Base-by-base conservation (phyloP, 306 rosid genomes). In the Prunus salicina region DNA sequence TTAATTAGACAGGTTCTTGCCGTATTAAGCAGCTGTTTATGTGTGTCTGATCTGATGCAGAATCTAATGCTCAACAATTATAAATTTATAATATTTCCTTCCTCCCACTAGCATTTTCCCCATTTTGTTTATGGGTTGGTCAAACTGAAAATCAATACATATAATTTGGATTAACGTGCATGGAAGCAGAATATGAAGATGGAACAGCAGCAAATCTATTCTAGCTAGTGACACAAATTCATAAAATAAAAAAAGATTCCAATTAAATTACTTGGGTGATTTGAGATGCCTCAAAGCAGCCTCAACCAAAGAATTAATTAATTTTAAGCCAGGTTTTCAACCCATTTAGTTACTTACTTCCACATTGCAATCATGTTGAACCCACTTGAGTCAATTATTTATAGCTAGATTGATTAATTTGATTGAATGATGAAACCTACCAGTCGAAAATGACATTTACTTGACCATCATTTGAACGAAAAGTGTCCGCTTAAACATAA, bases 21-120 rank as follows among this genome's bases (percentile, higher is more conserved):
- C 10, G 72, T 25, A 46, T 67, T 67, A 67, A 67, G 57, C 41
- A 67, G 47, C 72, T 45, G 15, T 22, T 64, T 67, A 8, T 47
- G 38, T 5, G 38, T 34, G 38, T 34, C 38, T 34, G 38, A 34
- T 34, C 38, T 34, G 38, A 34, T 34, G 8, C 38, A 56, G 67
- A 72, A 56, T 72, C 66, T 56, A 20, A 38, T 72, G 14, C 41
- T 32, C 66, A 22, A 7, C 24, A 56, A 56, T 22, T 72, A 38
- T 72, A 41, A 72, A 56, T 38, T 38, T 72, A 38, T 72, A 41
- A 72, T n/a, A 71, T 71, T n/a, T 28, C 7, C 9, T n/a, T 62
- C 14, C 71, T 22, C 12, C 32, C 64, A 20, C 57, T 25, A n/a
- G 0, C 32, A 72, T 4, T 38, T 56, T 56, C 8, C 27, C 11